These are phyloP conservation scores for Didymosphaeria variabile DNA, from an alignment of 2,329 filamentous ascomycete species.

Conservation along the genomic window DNA sequence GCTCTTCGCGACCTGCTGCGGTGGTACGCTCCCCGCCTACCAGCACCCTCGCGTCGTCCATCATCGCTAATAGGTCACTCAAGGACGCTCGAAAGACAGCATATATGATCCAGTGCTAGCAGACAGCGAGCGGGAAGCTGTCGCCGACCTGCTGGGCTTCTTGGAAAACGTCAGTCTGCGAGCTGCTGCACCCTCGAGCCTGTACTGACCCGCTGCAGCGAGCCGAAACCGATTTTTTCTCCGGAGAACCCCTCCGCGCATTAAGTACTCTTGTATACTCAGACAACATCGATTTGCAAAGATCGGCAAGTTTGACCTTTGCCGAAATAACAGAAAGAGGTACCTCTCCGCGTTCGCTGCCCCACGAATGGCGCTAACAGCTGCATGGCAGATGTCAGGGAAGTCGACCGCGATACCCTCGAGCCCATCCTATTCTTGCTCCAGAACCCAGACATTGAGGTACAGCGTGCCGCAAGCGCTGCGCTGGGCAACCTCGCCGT, in stretches of 20 bases:
- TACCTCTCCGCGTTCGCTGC: constrained; percentile 53
- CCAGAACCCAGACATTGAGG: constrained; percentile 94
- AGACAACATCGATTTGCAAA: constrained; percentile 96
- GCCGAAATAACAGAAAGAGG: constrained; percentile 98
- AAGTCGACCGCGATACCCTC: constrained; percentile 93
- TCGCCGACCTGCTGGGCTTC: constrained; percentile 93
- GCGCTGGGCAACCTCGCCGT: constrained; percentile 95
- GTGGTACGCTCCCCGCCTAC: constrained; percentile 37
- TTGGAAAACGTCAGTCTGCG: constrained; percentile 82
- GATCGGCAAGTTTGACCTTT: constrained; percentile 97
- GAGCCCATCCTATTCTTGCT: constrained; percentile 95
- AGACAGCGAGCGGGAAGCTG: constrained; percentile 95
- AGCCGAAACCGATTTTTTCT: constrained; percentile 97
- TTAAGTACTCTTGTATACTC: constrained; percentile 97
- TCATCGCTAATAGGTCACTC: constrained; percentile 28
- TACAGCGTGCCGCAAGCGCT: constrained; percentile 94
- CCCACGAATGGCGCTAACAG: constrained; percentile 27
- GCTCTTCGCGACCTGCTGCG: constrained; percentile 50
- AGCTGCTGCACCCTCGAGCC: constrained; percentile 15
- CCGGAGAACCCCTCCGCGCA: constrained; percentile 90
- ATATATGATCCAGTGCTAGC: constrained; percentile 73
- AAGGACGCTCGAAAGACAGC: constrained; percentile 58
- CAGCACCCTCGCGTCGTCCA: constrained; percentile 11
- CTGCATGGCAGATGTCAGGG: constrained; percentile 75
- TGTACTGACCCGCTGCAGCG: constrained; percentile 67